These are phyloP conservation scores for Rubroboletus pulcherrimus DNA, from an alignment of 768 basidiomycete species.

Conservation along the genomic window DNA sequence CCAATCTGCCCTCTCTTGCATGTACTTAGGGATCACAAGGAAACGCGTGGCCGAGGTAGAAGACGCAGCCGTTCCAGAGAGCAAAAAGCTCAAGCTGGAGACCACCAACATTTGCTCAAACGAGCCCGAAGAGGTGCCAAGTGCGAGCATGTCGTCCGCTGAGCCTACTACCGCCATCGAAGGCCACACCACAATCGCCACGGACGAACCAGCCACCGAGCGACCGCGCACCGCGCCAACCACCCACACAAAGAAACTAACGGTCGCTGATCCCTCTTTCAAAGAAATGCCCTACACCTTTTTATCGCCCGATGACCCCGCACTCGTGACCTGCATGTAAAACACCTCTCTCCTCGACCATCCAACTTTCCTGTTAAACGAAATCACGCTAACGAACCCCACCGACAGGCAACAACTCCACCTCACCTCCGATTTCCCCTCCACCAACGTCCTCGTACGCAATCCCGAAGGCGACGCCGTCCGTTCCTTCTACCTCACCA, in stretches of 20 bases:
- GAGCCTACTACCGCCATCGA: slow-evolving; percentile 3
- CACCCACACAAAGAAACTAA: slow-evolving; percentile 2
- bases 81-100: slow-evolving; percentile 49
- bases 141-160: slow-evolving; percentile 3
- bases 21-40: slow-evolving; percentile 16
- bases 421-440: slow-evolving; percentile 68
- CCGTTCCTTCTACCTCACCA: slow-evolving; percentile 85
- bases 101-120: slow-evolving; percentile 16
- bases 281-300: slow-evolving; percentile 93
- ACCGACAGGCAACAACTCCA: slow-evolving; percentile 64
- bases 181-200: not conserved
- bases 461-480: slow-evolving; percentile 70
- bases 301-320: slow-evolving; percentile 64
- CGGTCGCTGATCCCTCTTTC: slow-evolving; percentile 43
- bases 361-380: not conserved
- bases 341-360: slow-evolving; percentile 26
- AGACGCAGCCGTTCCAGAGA: slow-evolving; percentile 37
- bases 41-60: slow-evolving; percentile 51
- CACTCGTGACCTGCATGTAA: slow-evolving; percentile 71
- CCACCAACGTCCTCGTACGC: slow-evolving; percentile 76
- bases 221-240: not conserved
- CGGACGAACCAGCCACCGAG: slow-evolving; percentile 1
- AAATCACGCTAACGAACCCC: not conserved
- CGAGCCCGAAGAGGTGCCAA: slow-evolving; percentile 2
- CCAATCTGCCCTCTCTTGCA: not conserved